Evolutionary conservation across 305 asterid species (phyloP).

Genomic region (Rubia balearica): DNA sequence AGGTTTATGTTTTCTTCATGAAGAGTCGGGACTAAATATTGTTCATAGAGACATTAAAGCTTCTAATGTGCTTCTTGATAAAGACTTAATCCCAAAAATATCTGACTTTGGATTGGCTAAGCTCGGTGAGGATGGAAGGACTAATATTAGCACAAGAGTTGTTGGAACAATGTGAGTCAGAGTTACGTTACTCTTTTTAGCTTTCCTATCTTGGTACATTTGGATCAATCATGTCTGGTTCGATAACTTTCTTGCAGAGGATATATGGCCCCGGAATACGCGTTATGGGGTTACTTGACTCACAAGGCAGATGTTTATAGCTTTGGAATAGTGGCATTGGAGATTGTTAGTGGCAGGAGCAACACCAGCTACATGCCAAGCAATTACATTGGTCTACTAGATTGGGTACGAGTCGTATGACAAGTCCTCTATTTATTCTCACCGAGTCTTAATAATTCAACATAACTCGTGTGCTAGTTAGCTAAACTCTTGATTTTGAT

Average conservation of each 20-base stretch:
- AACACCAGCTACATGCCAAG: slow-evolving; percentile 67
- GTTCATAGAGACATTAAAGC: slow-evolving; percentile 97
- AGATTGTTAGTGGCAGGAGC: slow-evolving; percentile 80
- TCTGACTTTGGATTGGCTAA: slow-evolving; percentile 94
- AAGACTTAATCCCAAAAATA: slow-evolving; percentile 68
- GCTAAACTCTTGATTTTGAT: slow-evolving; percentile 7
- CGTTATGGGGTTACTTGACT: slow-evolving; percentile 86
- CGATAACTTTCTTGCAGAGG: slow-evolving; percentile 46
- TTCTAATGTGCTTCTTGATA: slow-evolving; percentile 78
- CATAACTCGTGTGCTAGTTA: neutral
- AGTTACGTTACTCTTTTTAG: slow-evolving; percentile 13
- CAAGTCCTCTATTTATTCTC: neutral
- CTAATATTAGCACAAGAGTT: slow-evolving; percentile 83
- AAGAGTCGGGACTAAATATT: slow-evolving; percentile 76
- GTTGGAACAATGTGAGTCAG: slow-evolving; percentile 81
- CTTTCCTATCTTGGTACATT: neutral
- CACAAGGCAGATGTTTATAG: slow-evolving; percentile 94
- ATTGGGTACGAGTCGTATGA: slow-evolving; percentile 46
- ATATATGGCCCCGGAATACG: slow-evolving; percentile 98
- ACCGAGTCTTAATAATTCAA: neutral
- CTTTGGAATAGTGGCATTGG: slow-evolving; percentile 80
- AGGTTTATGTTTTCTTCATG: slow-evolving; percentile 88
- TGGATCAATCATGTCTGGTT: neutral
- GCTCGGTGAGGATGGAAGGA: slow-evolving; percentile 76
- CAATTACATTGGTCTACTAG: slow-evolving; percentile 66